Evolutionary conservation across 2,329 filamentous ascomycete species (phyloP).

Genomic region (Pseudophaeomoniella oleicola): DNA sequence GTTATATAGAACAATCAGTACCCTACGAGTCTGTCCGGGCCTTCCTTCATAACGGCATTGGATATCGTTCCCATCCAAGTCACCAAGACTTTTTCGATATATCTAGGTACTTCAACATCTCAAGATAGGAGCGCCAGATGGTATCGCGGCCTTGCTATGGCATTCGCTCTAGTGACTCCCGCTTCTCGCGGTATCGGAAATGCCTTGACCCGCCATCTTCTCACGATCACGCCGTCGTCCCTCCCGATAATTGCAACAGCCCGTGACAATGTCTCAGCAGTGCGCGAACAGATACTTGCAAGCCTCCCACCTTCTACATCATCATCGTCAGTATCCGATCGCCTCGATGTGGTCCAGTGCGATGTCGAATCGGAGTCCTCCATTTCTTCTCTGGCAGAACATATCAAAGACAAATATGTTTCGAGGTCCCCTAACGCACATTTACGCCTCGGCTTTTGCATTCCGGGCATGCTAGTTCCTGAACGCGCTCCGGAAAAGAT

Average conservation of each 20-base stretch:
- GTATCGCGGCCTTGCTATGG: constrained; percentile 9
- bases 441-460: constrained; percentile 53
- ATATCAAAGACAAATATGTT: constrained; percentile 36
- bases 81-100: no score
- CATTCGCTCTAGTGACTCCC: constrained; percentile 31
- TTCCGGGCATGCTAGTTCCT: constrained; percentile 58
- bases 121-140: no score
- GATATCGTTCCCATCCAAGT: no score
- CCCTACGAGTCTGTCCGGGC: no score
- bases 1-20: no score
- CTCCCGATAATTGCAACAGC: constrained; percentile 48
- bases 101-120: no score
- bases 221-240: constrained; percentile 34
- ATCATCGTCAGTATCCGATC: constrained; percentile 4
- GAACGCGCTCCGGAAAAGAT: constrained; percentile 59
- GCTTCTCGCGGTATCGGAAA: constrained; percentile 51
- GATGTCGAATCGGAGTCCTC: constrained; percentile 34
- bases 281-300: constrained; percentile 34
- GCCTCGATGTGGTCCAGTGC: constrained; percentile 26
- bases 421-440: constrained; percentile 27
- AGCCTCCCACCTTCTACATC: constrained; percentile 11
- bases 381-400: constrained; percentile 41
- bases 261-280: constrained; percentile 35
- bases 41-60: no score
- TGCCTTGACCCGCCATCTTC: constrained; percentile 42